These are phyloP conservation scores for Silybum marianum DNA, from an alignment of 129 eudicot species.

Conservation along the genomic window DNA sequence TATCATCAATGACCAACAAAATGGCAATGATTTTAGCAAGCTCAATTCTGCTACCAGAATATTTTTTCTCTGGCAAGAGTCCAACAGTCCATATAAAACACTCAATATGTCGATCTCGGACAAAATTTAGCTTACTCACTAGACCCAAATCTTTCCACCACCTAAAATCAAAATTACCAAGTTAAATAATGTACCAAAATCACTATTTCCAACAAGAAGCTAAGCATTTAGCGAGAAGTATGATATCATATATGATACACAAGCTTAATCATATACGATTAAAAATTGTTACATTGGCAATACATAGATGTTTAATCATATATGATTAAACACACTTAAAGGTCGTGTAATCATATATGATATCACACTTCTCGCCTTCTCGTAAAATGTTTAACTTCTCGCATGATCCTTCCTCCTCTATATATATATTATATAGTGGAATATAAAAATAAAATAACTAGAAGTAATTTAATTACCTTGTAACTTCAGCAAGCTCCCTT, in stretches of 20 bases:
- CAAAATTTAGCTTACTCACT: conserved; percentile 32
- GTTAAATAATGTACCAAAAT: neutral
- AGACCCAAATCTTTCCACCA: conserved; percentile 43
- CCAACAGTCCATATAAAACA: conserved; percentile 44
- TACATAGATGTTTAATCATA: no score
- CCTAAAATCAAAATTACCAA: conserved; percentile 21
- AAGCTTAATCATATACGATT: no score
- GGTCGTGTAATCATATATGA: no score
- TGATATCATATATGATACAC: no score
- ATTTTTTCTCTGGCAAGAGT: conserved; percentile 30
- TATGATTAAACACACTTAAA: no score
- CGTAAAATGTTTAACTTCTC: no score
- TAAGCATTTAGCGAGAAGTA: no score
- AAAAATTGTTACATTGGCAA: no score
- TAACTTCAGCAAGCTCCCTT: conserved; percentile 29
- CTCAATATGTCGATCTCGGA: conserved; percentile 36
- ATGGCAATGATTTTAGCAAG: conserved; percentile 39
- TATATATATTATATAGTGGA: neutral
- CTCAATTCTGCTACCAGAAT: conserved; percentile 25
- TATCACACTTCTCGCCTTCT: no score
- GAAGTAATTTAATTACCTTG: conserved; percentile 6
- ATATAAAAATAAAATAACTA: neutral
- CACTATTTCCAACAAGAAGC: no score
- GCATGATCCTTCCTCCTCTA: no score
- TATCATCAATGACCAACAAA: conserved; percentile 39